Evolutionary conservation across 2,329 filamentous ascomycete genomes (phyloP).

Genomic region (Trichoderma semiorbis): DNA sequence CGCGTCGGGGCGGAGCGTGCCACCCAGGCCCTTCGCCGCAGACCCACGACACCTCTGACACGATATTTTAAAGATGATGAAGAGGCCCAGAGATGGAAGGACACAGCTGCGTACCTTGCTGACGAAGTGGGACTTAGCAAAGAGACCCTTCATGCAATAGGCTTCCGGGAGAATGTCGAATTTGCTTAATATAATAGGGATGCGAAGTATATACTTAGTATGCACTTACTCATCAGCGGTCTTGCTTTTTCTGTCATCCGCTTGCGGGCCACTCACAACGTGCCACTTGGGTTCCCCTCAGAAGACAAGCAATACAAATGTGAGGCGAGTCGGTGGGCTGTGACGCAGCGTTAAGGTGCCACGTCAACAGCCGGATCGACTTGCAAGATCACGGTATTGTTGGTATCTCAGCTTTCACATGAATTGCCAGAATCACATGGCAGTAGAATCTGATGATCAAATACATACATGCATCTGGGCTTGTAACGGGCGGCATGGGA

Average conservation of each 20-base stretch:
- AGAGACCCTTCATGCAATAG: not conserved
- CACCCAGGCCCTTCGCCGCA: not conserved
- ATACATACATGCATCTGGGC: not conserved
- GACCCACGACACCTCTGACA: too few relatives aligned
- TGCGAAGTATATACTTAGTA: too few relatives aligned
- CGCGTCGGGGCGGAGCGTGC: not conserved
- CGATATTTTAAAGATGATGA: rapidly evolving
- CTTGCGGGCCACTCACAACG: not conserved
- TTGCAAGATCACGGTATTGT: not conserved
- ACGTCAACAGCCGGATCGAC: not conserved
- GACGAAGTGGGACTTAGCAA: not conserved
- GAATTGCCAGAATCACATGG: not conserved
- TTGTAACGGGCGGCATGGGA: not conserved
- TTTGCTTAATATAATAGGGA: too few relatives aligned
- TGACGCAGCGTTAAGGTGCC: not conserved
- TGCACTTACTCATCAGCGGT: too few relatives aligned
- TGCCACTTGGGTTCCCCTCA: not conserved
- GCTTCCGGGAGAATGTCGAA: not conserved
- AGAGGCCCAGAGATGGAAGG: not conserved
- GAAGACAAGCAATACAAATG: not conserved
- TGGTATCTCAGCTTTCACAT: not conserved
- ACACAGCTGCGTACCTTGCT: not conserved
- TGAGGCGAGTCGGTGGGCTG: too few relatives aligned
- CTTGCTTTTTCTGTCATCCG: too few relatives aligned
- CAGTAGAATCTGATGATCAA: not conserved